Evolutionary conservation across 441 rosid genomes (phyloP).

Genomic region (Arabidopsis lyrata): DNA sequence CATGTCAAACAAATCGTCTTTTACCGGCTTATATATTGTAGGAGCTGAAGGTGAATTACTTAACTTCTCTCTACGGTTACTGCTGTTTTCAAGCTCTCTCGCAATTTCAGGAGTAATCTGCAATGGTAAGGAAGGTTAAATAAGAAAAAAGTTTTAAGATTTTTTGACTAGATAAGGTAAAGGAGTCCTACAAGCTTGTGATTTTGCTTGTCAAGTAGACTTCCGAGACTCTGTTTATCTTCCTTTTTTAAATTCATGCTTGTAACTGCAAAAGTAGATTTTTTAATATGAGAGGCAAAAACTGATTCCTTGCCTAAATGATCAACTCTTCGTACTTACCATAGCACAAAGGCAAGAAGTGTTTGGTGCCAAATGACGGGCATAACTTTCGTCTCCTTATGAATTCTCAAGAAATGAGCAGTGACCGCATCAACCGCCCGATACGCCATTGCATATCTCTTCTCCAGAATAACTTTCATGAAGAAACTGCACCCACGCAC

Average conservation of each 20-base stretch:
- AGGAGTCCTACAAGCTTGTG: constrained; percentile 63
- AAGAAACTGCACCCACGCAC: constrained; percentile 60
- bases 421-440: constrained; percentile 71
- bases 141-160: not conserved
- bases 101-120: constrained; percentile 1
- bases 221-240: constrained; percentile 68
- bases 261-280: constrained; percentile 59
- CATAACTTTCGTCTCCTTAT: constrained; percentile 65
- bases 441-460: constrained; percentile 75
- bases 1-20: constrained; percentile 16
- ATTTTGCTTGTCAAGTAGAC: constrained; percentile 61
- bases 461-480: constrained; percentile 80
- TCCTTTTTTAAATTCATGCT: constrained; percentile 71
- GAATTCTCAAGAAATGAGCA: constrained; percentile 69
- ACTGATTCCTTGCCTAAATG: not conserved
- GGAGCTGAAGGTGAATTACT: not conserved
- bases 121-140: not conserved
- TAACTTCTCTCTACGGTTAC: constrained; percentile 1
- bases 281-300: not conserved
- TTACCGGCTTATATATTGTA: not conserved
- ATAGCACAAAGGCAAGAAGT: constrained; percentile 75
- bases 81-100: constrained; percentile 18
- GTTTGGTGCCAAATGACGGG: constrained; percentile 88
- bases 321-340: constrained; percentile 44
- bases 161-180: constrained; percentile 9